Evolutionary conservation across 805 yeast genomes (phyloP), one percentile per base, ranked within the genome.

Genomic region (Pichia cabralensis): DNA sequence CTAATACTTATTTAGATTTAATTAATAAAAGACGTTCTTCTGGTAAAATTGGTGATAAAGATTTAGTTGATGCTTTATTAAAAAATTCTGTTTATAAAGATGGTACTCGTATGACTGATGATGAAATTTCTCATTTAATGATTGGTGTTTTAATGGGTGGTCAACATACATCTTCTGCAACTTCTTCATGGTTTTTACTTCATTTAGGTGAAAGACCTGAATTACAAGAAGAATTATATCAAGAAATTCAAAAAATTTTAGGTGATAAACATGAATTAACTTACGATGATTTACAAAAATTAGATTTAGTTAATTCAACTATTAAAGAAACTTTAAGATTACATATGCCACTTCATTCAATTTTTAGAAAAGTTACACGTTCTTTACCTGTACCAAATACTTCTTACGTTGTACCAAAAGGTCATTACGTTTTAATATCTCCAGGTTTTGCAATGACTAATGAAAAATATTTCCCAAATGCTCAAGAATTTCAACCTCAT

Each of bases 101-200:
- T 55, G 98, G 98, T 49, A 76, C 78, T 31, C 69, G 71, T 52
- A 88, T 92, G 96, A 80, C 95, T 19, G 98, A 92, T 58, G 78
- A 79, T 57, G 95, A 92, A 63, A 85, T 92, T 53, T 92, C 97
- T 32, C 82, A 88, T 61, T 67, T 92, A 58, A 66, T 86, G 58
- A 89, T 92, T 60, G 98, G 97, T 59, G 80, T 92, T 36, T 69
- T 92, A 42, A 92, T 92, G 98, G 98, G 98, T 51, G 98, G 98
- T 43, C 98, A 92, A 66, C 98, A 92, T 60, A 92, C 98, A 19
- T 81, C 95, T 43, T 92, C 97, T 28, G 73, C 97, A 17, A 92
- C 98, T 16, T 82, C 95, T 26, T 81, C 96, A 13, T 92, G 98
- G 98, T 76, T 77, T 52, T 65, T 92, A 53, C 69, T 92, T 45